Base-by-base conservation (phyloP, 805 yeast genomes). In the Candida arabinofermentans region DNA sequence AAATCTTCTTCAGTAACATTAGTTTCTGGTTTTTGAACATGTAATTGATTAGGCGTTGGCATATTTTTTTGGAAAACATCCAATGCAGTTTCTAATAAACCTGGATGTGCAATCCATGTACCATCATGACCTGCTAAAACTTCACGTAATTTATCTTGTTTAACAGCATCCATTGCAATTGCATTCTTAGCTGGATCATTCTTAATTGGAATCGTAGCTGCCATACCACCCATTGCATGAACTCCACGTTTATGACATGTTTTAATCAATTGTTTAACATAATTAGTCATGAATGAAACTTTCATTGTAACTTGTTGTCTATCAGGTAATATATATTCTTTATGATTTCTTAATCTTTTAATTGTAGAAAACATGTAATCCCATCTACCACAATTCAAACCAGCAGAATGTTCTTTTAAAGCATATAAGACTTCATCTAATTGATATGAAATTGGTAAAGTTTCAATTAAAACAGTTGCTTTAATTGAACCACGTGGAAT, bases 201-300 rank as follows among this genome's bases (percentile, higher is more conserved):
- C 62, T 84, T 84, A 66, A 84, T 84, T 49, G 93, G 91, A 54
- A 85, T 83, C 51, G 83, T 86, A 4, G 91, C 91, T 50, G 93
- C 91, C 95, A 85, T 85, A 53, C 95, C 95, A 54, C 95, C 93
- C 80, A 85, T 82, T 16, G 91, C 91, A 58, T 84, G 90, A 33
- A 84, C 91, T 48, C 82, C 84, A 67, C 91, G 75, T 55, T 77
- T 72, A 61, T 85, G 95, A 64, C 88, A 81, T 34, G 79, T 77
- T 61, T 81, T 74, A 51, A 85, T 86, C 62, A 85, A 70, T 55
- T 81, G 74, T 53, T 79, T 78, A 41, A 84, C 91, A 58, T 85
- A 85, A 14, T 85, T 77, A 22, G 83, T 71, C 93, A 85, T 84
- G 65, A 85, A 85, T 46, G 90, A 86, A 19, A 86, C 83, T 29